Evolutionary conservation across 495 filamentous ascomycete species (phyloP), one percentile per base, ranked within the genome.

Genomic region (Penicillium pulvis): DNA sequence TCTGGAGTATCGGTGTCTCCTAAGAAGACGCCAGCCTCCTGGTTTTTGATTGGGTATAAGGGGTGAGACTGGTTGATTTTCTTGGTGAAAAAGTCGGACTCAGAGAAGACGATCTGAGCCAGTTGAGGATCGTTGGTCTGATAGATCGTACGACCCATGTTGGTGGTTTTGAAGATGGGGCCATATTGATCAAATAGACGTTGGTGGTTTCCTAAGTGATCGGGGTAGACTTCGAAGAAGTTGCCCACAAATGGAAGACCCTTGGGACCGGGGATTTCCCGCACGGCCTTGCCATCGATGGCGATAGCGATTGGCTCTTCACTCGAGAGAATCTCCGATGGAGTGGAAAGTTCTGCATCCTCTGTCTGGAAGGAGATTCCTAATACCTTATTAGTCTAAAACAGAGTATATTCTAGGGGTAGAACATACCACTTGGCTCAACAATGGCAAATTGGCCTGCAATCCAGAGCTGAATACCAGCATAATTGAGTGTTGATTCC

Each of bases 161-260:
- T 81, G 42, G 65, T 79, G 1, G 83, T 84, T 58, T 84, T 79
- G 70, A 84, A 71, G 39, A 85, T 57, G 2, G 73, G 73, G 8
- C 83, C 83, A 64, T 83, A 84, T 48, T 72, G 68, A 17, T 73
- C 67, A 55, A 83, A 84, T 1, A 85, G 75, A 7, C 82, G 74
- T 23, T 82, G 66, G 61, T 85, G 75, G 66, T 85, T 85, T 12
- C 83, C 83, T 6, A 84, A 66, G 56, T 81, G 81, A 63, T 85
- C 83, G 2, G 83, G 81, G 61, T 74, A 85, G 43, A 85, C 66
- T 56, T 84, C 82, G 60, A 77, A 79, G 70, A 74, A 80, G 61
- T 69, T 78, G 8, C 83, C 82, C 17, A 81, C 73, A 19, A 73
- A 63, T 6, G 83, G 83, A 2, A 85, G 68, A 3, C 74, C 77